Conservation (phyloP, 805 yeast genomes). For the Wickerhamiella sergipiensis region DNA sequence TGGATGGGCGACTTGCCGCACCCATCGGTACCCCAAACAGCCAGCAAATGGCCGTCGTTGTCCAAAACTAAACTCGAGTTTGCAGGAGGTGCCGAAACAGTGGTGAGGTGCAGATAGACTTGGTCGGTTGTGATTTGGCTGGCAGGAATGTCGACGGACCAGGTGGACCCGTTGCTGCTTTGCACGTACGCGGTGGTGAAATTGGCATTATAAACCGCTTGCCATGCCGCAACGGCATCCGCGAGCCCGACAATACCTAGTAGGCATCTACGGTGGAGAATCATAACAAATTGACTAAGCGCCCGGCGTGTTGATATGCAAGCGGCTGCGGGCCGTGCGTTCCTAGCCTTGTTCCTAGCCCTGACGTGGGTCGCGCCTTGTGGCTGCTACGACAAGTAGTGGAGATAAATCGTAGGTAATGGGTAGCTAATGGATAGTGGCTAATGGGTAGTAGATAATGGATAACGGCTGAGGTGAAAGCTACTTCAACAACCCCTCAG, state of each 20-base stretch:
- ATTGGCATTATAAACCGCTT: constrained; percentile 15
- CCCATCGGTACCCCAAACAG: constrained; percentile 18
- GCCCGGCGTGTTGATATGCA: neutral
- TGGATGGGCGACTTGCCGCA: constrained; percentile 16
- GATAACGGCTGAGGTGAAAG: too few relatives aligned
- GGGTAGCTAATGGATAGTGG: too few relatives aligned
- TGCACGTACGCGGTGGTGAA: constrained; percentile 13
- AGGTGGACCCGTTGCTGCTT: constrained; percentile 13
- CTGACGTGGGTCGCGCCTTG: too few relatives aligned
- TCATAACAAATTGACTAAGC: neutral
- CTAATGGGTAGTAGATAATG: too few relatives aligned
- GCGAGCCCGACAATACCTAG: neutral
- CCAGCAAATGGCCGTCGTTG: constrained; percentile 13
- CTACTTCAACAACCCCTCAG: constrained; percentile 6
- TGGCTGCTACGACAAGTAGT: too few relatives aligned
- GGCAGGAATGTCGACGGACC: constrained; percentile 7
- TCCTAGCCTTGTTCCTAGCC: too few relatives aligned
- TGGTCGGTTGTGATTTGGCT: constrained; percentile 1
- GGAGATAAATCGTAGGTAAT: too few relatives aligned
- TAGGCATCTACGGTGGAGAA: neutral
- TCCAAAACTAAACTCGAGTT: constrained; percentile 20
- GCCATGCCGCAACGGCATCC: constrained; percentile 9
- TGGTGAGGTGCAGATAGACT: constrained; percentile 6
- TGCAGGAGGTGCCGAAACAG: constrained; percentile 19
- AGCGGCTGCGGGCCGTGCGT: neutral